phyloP scores from a whole-genome alignment of 768 basidiomycete species.

The Hericium erinaceus region DNA sequence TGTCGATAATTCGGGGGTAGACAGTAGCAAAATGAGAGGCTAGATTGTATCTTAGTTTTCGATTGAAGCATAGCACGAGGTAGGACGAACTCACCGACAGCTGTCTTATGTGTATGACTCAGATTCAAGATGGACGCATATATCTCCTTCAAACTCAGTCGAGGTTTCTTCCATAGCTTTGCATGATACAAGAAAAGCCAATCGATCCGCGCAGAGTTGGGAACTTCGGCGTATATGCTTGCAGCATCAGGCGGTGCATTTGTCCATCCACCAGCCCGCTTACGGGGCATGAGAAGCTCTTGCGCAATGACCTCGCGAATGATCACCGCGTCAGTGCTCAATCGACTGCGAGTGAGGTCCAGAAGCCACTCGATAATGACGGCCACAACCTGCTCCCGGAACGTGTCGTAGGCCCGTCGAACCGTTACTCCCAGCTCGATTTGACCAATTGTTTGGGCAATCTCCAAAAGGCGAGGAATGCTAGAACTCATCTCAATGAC shows the following conservation, averaged over 20 bases:
- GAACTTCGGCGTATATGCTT: conserved; percentile 27
- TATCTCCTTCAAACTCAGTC: conserved; percentile 73
- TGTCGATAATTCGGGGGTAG: conserved; percentile 81
- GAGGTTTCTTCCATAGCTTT: conserved; percentile 76
- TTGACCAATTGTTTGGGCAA: conserved; percentile 69
- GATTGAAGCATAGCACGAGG: conserved; percentile 4
- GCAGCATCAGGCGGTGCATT: conserved; percentile 27
- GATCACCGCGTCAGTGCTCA: conserved; percentile 57
- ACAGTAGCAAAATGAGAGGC: conserved; percentile 78
- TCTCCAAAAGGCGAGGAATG: conserved; percentile 52
- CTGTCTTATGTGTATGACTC: conserved; percentile 65
- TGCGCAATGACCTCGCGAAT: conserved; percentile 66
- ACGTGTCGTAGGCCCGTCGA: conserved; percentile 78
- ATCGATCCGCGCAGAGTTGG: conserved; percentile 55
- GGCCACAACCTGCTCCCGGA: conserved; percentile 75
- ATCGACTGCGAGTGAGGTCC: conserved; percentile 65
- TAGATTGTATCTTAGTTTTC: conserved; percentile 19
- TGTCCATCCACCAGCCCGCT: conserved; percentile 38
- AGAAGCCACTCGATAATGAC: conserved; percentile 83
- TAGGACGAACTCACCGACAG: conserved; percentile 50
- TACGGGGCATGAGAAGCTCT: conserved; percentile 56
- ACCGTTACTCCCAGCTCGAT: conserved; percentile 91
- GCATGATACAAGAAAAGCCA: conserved; percentile 77
- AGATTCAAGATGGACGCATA: conserved; percentile 68
- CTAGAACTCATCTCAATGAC: conserved; percentile 68